A percentile compares a stretch with the other conserved stretches of the same genome.
phyloP scores from a whole-genome alignment of 768 basidiomycete species.

The Amanita pseudoporphyria region DNA sequence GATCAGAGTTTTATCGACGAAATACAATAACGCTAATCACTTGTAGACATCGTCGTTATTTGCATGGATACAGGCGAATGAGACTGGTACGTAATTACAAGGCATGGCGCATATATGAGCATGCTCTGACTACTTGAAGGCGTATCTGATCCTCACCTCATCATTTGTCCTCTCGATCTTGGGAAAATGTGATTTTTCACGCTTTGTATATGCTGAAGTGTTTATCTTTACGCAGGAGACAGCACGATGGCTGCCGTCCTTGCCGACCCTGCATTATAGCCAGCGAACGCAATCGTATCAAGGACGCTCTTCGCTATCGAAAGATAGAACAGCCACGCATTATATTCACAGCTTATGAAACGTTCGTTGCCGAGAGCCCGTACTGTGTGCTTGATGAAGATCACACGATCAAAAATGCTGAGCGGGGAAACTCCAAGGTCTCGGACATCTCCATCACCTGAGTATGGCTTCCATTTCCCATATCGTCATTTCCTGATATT shows the following conservation, averaged over 20 bases:
- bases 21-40: background rate
- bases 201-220: background rate
- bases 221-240: constrained; percentile 31
- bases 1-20: background rate
- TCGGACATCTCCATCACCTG: constrained; percentile 49
- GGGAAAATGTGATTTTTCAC: constrained; percentile 36
- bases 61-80: constrained; percentile 52
- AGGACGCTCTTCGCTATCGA: constrained; percentile 26
- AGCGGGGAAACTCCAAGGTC: constrained; percentile 43
- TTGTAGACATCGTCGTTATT: constrained; percentile 49
- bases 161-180: constrained; percentile 59
- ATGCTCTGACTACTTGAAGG: constrained; percentile 15
- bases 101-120: background rate
- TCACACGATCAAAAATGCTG: constrained; percentile 65
- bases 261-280: constrained; percentile 42
- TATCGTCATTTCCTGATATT: background rate
- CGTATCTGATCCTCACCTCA: constrained; percentile 50
- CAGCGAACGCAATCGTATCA: constrained; percentile 47
- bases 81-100: constrained; percentile 21
- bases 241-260: constrained; percentile 43
- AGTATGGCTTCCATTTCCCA: constrained; percentile 22
- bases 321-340: constrained; percentile 34
- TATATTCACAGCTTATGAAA: constrained; percentile 62
- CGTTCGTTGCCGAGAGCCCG: constrained; percentile 41
- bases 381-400: constrained; percentile 59